Evolutionary conservation across 345 rosid species (phyloP), one percentile per base, ranked within the genome.

Genomic region (Rhizophora apiculata): DNA sequence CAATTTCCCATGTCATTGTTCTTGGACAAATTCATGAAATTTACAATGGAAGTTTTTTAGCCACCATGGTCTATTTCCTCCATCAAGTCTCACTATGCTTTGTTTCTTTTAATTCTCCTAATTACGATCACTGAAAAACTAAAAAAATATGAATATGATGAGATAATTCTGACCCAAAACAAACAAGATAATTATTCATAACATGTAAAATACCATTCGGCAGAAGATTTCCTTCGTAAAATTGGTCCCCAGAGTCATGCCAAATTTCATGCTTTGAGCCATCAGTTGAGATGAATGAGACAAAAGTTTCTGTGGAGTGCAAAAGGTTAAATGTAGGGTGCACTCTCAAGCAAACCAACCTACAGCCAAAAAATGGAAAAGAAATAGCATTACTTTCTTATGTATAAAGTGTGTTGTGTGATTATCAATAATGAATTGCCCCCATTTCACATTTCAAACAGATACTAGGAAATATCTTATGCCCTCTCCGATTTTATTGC

Each of bases 321-420:
- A 83, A 30, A 58, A 93, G 89, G 66, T 22, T 11, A 73, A 91
- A 89, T n/a, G 82, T 79, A 37, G 98, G 98, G 74, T 91, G 95
- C 57, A 84, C 81, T 82, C 97, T 88, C 81, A 93, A 80, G 81
- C 94, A 91, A 78, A 93, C 96, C 75, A 93, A 76, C 89, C 98
- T 93, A 73, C 69, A 75, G 60, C 34, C 69, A 15, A 72, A 71
- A 53, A 63, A 43, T 13, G 61, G 56, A 31, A 55, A 52, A 34
- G 48, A 34, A 16, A 55, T 60, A 8, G 16, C 19, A 21, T 32
- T 36, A 20, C 60, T 18, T 34, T 55, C 18, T 19, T 15, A 13
- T 43, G 18, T 11, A 3, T 3, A 43, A 43, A 43, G 18, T 43
- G 49, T 13, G 49, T 3, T 43, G 4, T 11, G 46, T 39, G 15